Base-by-base conservation (phyloP, 192 early-diverging fungal species). In the Coemansia sp. region DNA sequence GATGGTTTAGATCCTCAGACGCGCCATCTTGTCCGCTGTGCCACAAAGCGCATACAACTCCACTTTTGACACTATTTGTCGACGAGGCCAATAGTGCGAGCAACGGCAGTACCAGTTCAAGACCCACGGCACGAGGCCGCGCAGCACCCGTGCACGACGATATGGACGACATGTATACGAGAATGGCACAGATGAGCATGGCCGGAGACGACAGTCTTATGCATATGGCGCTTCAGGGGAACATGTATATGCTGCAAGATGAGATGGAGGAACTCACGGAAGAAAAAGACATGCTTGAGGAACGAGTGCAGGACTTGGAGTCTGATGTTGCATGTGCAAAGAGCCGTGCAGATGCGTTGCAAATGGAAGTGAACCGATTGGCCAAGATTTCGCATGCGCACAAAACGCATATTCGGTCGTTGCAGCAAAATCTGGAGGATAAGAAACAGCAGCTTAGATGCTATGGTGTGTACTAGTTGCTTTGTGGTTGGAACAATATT, bases 341-440 rank as follows among this genome's bases (percentile, higher is more conserved):
- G 42, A 60, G 58, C 26, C 58, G 58, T 48, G 46, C 31, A 14
- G 21, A 61, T 9, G 14, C 21, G 37, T 23, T 51, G 61, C 23
- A 57, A 8, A 28, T 25, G 2, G 60, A 61, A 15, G 28, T 72
- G 6, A 42, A 22, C 20, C 34, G 60, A 1, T 23, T 72, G 46
- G 38, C 34, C 6, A 58, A 5, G n/a, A 22, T 66, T 4, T 66
- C 64, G 1, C 55, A 46, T 0, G 54, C 60, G 12, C 71, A 66
- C 44, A 55, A 28, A 8, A 17, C 20, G 5, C 64, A 72, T n/a
- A 58, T 72, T 20, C 20, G n/a, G 9, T 49, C 26, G 36, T 40
- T 66, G 55, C 71, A 72, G 48, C n/a, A 10, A 15, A n/a, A 46
- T 1, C 26, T 72, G 10, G 60, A 62, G 44, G 21, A 19, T 17